Conservation (phyloP, 495 filamentous ascomycete genomes). For the Baudoinia panamericana region DNA sequence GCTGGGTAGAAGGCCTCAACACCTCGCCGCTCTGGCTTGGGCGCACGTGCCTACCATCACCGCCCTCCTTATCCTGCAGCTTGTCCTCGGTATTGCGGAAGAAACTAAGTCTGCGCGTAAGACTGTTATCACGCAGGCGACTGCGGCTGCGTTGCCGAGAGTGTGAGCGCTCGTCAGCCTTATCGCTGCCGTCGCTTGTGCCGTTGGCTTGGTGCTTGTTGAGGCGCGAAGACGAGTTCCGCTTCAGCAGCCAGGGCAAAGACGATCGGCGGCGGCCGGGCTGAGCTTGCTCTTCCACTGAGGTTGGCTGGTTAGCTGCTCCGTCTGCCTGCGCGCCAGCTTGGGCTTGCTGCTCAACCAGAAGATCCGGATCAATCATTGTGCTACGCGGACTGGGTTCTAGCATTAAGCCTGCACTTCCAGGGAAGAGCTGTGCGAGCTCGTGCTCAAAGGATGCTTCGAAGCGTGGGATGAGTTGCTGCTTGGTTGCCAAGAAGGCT, state of each 20-base stretch:
- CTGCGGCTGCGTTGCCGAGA: conserved; percentile 12
- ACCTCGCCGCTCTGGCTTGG: not conserved
- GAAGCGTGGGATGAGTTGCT: conserved; percentile 40
- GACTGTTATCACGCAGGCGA: conserved; percentile 11
- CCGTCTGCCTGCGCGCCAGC: not conserved
- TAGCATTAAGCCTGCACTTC: conserved; percentile 8
- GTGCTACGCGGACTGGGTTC: conserved; percentile 6
- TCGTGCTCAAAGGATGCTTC: conserved; percentile 51
- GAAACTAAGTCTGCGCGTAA: conserved; percentile 14
- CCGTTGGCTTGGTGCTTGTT: conserved; percentile 10
- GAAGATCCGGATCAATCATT: not conserved
- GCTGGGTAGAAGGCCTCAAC: conserved; percentile 20
- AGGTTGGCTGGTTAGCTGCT: not conserved
- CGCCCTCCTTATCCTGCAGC: not conserved
- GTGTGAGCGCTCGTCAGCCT: not conserved
- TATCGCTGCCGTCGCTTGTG: not conserved
- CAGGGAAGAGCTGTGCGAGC: conserved; percentile 27
- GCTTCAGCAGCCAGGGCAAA: conserved; percentile 10
- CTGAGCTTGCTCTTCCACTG: not conserved
- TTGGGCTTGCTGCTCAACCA: not conserved
- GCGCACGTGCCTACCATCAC: no score
- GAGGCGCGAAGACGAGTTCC: not conserved
- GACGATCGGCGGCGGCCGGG: conserved; percentile 6
- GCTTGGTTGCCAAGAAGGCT: conserved; percentile 46
- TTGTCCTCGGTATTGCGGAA: conserved; percentile 14